A percentile compares a stretch with the other conserved stretches of the same genome.
phyloP scores from a whole-genome alignment of 805 yeast species.

The Myxozyma udenii region DNA sequence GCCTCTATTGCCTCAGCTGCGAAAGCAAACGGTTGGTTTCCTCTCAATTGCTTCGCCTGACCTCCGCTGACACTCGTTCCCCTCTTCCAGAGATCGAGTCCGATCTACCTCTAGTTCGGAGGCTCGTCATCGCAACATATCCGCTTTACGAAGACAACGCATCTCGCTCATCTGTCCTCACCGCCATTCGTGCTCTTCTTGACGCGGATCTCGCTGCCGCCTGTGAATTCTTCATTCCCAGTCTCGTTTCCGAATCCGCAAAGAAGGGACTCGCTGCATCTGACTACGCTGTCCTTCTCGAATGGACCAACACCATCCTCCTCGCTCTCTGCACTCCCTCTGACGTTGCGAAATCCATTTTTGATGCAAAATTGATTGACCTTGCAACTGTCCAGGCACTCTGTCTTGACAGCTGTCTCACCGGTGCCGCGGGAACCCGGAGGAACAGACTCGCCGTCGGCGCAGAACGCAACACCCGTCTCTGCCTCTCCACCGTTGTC shows the following conservation, averaged over 20 bases:
- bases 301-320: slow-evolving; percentile 28
- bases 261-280: slow-evolving; percentile 24
- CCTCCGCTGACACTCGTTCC: neutral
- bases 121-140: slow-evolving; percentile 25
- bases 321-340: neutral
- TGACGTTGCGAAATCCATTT: neutral
- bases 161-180: slow-evolving; percentile 25
- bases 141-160: slow-evolving; percentile 28
- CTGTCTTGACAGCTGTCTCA: slow-evolving; percentile 12
- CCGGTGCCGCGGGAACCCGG: slow-evolving; percentile 8
- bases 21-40: slow-evolving; percentile 13
- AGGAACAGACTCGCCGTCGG: slow-evolving; percentile 13
- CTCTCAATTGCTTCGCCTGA: neutral
- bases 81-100: slow-evolving; percentile 5
- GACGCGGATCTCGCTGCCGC: slow-evolving; percentile 1
- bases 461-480: slow-evolving; percentile 13
- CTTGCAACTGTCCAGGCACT: slow-evolving; percentile 13
- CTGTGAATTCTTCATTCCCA: slow-evolving; percentile 9
- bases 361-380: slow-evolving; percentile 8
- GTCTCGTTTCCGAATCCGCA: slow-evolving; percentile 18
- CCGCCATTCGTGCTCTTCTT: slow-evolving; percentile 14
- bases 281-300: slow-evolving; percentile 28
- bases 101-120: slow-evolving; percentile 19
- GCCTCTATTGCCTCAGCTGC: slow-evolving; percentile 17
- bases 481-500: slow-evolving; percentile 6